These are phyloP conservation scores for Monotropa hypopitys DNA, from an alignment of 179 eudicot species.

Conservation along the genomic window DNA sequence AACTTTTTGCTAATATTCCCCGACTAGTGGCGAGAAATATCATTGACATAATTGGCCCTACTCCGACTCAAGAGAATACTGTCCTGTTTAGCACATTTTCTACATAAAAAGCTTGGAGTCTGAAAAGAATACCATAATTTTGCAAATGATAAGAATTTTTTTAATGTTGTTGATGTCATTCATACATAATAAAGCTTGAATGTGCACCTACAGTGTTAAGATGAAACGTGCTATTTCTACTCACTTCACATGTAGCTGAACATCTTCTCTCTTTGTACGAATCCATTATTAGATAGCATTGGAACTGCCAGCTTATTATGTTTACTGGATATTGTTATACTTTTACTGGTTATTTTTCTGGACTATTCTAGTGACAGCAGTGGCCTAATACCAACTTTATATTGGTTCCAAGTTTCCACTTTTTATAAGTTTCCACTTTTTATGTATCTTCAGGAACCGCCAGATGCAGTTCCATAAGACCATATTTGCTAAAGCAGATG, in stretches of 20 bases:
- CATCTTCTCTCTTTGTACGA: background rate
- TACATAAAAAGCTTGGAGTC: background rate
- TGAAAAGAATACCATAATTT: background rate
- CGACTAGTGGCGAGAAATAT: background rate
- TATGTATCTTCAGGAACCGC: conserved; percentile 37
- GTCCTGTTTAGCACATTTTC: background rate
- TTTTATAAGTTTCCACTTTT: background rate
- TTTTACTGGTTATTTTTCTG: background rate
- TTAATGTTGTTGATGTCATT: background rate
- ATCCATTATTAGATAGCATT: background rate
- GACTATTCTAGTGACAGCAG: background rate
- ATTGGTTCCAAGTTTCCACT: background rate
- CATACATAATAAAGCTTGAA: background rate
- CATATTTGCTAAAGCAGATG: conserved; percentile 65
- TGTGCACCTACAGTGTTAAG: background rate
- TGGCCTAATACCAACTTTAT: background rate
- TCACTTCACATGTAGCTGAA: background rate
- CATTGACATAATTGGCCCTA: background rate
- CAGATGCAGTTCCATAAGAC: conserved; percentile 59
- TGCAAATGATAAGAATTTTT: background rate
- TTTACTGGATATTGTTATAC: background rate
- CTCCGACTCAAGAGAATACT: background rate
- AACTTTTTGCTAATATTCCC: background rate
- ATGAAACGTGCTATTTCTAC: background rate
- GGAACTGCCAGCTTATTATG: background rate